These are phyloP conservation scores for Lachnellula suecica DNA, from an alignment of 2,329 filamentous ascomycete species.

Conservation along the genomic window DNA sequence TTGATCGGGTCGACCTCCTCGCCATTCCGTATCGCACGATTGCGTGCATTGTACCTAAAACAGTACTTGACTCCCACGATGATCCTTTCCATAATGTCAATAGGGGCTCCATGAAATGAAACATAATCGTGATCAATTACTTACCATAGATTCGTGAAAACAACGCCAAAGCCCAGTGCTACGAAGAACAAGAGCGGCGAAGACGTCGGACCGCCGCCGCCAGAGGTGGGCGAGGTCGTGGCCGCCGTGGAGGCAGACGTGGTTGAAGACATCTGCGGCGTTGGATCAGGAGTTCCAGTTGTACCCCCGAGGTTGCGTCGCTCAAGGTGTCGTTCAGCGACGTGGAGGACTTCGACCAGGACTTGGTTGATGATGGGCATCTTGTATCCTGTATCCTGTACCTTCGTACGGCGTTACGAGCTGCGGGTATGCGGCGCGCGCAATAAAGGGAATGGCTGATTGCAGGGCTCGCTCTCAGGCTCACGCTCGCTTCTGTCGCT, in stretches of 20 bases:
- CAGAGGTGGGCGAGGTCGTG: slow-evolving; percentile 16
- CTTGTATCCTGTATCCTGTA: slow-evolving; percentile 4
- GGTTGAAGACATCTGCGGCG: slow-evolving; percentile 3
- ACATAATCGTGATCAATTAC: slow-evolving; percentile 35
- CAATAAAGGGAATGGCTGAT: slow-evolving; percentile 10
- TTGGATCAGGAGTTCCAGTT: slow-evolving; percentile 11
- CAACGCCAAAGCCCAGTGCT: slow-evolving; percentile 92
- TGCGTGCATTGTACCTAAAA: slow-evolving; percentile 95
- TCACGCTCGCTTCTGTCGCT: too few relatives aligned
- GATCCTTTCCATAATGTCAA: slow-evolving; percentile 65
- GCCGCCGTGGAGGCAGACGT: slow-evolving; percentile 23
- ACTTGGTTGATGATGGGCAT: slow-evolving; percentile 29
- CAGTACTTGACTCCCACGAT: slow-evolving; percentile 99
- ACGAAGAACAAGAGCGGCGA: slow-evolving; percentile 89
- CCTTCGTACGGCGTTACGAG: background rate
- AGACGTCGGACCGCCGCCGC: slow-evolving; percentile 51
- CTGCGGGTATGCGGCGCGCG: slow-evolving; percentile 10
- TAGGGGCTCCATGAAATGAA: too few relatives aligned
- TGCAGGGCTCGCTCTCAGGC: slow-evolving; percentile 3
- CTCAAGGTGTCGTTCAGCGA: slow-evolving; percentile 22
- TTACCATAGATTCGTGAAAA: slow-evolving; percentile 98
- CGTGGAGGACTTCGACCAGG: slow-evolving; percentile 25
- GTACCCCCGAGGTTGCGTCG: slow-evolving; percentile 13
- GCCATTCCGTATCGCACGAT: slow-evolving; percentile 72
- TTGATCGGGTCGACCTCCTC: slow-evolving; percentile 89